phyloP scores from a whole-genome alignment of 352 stramenopile species.

The Pilasporangium apinafurcum region DNA sequence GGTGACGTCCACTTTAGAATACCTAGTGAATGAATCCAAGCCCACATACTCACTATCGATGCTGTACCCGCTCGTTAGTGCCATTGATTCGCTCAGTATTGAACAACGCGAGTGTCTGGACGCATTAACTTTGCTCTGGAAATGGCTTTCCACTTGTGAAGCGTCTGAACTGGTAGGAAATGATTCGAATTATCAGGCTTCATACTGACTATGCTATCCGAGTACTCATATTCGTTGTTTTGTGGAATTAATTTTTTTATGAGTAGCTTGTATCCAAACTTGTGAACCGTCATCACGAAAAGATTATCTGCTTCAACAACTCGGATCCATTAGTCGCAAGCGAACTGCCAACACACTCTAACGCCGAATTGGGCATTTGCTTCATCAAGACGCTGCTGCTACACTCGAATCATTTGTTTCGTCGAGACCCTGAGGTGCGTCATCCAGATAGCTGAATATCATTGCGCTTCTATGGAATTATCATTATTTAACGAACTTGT shows the following conservation, averaged over 20 bases:
- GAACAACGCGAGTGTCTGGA: conserved; percentile 72
- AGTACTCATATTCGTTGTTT: background rate
- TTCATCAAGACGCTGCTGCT: conserved; percentile 51
- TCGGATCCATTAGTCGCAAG: background rate
- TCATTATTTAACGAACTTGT: too few species aligned
- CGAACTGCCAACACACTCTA: conserved; percentile 1
- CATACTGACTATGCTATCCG: background rate
- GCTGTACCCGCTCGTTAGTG: conserved; percentile 66
- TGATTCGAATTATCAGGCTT: too few species aligned
- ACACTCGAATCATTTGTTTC: conserved; percentile 69
- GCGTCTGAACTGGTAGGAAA: conserved; percentile 36
- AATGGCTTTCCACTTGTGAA: conserved; percentile 29
- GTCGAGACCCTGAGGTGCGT: conserved; percentile 40
- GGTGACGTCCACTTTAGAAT: conserved; percentile 59
- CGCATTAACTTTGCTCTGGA: conserved; percentile 48
- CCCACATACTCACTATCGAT: conserved; percentile 23
- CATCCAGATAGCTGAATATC: background rate
- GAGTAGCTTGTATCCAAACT: conserved; percentile 36
- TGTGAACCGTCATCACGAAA: conserved; percentile 23
- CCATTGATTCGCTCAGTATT: conserved; percentile 57
- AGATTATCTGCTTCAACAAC: conserved; percentile 30
- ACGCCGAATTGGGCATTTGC: conserved; percentile 29
- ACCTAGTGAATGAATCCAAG: conserved; percentile 24
- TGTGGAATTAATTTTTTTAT: background rate
- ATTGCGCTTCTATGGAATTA: background rate